Evolutionary conservation across 2,329 filamentous ascomycete genomes (phyloP).

Genomic region (Apiospora arundinis): DNA sequence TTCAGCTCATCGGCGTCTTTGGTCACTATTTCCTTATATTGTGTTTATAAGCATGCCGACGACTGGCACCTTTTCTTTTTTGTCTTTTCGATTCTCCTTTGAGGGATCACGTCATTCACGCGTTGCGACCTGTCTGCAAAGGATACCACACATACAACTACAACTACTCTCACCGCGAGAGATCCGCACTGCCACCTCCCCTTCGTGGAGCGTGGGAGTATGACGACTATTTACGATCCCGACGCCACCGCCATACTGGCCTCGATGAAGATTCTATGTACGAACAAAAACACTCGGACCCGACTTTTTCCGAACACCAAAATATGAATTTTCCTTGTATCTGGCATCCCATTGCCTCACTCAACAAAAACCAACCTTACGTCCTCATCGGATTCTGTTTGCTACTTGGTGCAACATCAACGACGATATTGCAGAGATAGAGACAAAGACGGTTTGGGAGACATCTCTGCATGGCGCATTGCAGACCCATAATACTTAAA

Average conservation of each 20-base stretch:
- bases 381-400: conserved; percentile 20
- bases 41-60: conserved; percentile 29
- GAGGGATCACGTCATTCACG: conserved; percentile 1
- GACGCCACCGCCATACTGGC: conserved; percentile 28
- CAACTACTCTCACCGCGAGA: conserved; percentile 24
- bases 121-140: conserved; percentile 5
- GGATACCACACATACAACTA: not conserved
- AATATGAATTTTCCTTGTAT: conserved; percentile 33
- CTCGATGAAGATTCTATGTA: conserved; percentile 28
- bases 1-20: conserved; percentile 30
- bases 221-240: conserved; percentile 28
- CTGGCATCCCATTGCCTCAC: conserved; percentile 25
- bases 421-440: conserved; percentile 21
- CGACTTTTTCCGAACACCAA: conserved; percentile 28
- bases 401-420: conserved; percentile 20
- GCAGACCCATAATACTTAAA: conserved; percentile 26
- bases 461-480: conserved; percentile 22
- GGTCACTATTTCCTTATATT: conserved; percentile 27
- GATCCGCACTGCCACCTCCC: conserved; percentile 27
- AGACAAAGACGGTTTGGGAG: conserved; percentile 19
- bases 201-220: conserved; percentile 18
- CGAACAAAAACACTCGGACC: conserved; percentile 30
- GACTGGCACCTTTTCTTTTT: conserved; percentile 23
- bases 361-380: conserved; percentile 23
- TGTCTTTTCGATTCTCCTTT: conserved; percentile 20